phyloP scores from a whole-genome alignment of 176 grass and related monocot genomes.

The Hsuehochloa calcarea region DNA sequence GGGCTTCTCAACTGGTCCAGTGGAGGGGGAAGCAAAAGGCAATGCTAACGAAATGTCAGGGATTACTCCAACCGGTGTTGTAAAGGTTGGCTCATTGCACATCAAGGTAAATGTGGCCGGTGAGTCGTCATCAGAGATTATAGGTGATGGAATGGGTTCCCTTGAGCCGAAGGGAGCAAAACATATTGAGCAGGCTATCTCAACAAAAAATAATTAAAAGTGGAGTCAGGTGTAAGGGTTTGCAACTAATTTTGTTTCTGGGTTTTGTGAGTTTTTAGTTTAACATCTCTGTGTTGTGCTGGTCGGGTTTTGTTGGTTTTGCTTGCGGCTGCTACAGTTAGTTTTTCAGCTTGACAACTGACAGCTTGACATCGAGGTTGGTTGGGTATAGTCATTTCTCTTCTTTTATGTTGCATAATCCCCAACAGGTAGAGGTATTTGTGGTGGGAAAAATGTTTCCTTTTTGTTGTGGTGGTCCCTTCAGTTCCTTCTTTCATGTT shows the following conservation, averaged over 20 bases:
- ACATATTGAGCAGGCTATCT: conserved; percentile 1
- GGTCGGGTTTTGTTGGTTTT: conserved; percentile 30
- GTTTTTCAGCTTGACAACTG: conserved; percentile 8
- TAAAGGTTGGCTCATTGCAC: conserved; percentile 63
- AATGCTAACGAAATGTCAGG: background rate
- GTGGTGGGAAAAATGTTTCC: conserved; percentile 11
- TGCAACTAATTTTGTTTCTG: conserved; percentile 29
- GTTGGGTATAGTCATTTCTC: conserved; percentile 23
- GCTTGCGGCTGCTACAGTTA: conserved; percentile 16
- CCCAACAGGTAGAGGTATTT: conserved; percentile 30
- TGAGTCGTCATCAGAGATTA: conserved; percentile 40
- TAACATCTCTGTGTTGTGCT: conserved; percentile 25
- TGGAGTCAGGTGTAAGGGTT: conserved; percentile 3
- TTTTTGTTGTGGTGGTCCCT: background rate
- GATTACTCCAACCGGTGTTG: conserved; percentile 29
- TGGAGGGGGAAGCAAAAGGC: background rate
- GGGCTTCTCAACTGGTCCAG: background rate
- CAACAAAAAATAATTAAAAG: background rate
- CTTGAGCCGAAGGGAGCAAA: conserved; percentile 15
- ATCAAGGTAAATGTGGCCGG: conserved; percentile 54
- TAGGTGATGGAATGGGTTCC: conserved; percentile 22
- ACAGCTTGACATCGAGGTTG: conserved; percentile 25
- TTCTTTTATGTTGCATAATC: conserved; percentile 17
- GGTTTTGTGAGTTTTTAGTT: conserved; percentile 21
- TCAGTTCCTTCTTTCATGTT: conserved; percentile 8